Percentiles rank a stretch among this genome's conserved stretches.
Evolutionary conservation across 768 basidiomycete genomes (phyloP).

Genomic region (Collybia mongolica): DNA sequence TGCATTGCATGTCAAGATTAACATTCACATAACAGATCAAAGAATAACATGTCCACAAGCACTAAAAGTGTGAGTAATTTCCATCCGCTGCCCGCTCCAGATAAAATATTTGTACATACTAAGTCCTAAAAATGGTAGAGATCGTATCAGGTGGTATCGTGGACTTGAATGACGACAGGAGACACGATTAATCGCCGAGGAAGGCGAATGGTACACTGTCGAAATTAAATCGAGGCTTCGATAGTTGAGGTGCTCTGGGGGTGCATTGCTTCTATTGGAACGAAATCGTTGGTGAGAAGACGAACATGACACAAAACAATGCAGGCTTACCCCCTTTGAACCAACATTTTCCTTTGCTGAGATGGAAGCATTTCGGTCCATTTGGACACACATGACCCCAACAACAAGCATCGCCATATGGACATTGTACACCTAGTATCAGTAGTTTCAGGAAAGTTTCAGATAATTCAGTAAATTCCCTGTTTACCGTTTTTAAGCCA

Average conservation of each 20-base stretch:
- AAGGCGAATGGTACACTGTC: slow-evolving; percentile 1
- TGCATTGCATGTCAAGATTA: too few relatives aligned
- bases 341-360: slow-evolving; percentile 83
- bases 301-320: not conserved
- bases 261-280: slow-evolving; percentile 42
- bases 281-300: not conserved
- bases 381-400: slow-evolving; percentile 86
- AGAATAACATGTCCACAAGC: slow-evolving; percentile 11
- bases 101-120: slow-evolving; percentile 6
- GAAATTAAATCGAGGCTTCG: too few relatives aligned
- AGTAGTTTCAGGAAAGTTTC: not conserved
- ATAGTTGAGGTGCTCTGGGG: slow-evolving; percentile 11
- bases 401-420: slow-evolving; percentile 74
- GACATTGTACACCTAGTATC: slow-evolving; percentile 61
- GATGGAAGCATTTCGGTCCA: slow-evolving; percentile 69
- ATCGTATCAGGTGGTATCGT: slow-evolving; percentile 8
- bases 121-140: slow-evolving; percentile 10
- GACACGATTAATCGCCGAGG: slow-evolving; percentile 10
- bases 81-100: slow-evolving; percentile 13
- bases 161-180: slow-evolving; percentile 2
- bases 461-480: not conserved
- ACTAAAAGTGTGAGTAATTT: slow-evolving; percentile 12
- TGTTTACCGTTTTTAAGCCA: slow-evolving; percentile 72
- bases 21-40: slow-evolving; percentile 1
- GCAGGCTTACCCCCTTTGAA: slow-evolving; percentile 66